Evolutionary conservation across 2,329 filamentous ascomycete species (phyloP), one percentile per base, ranked within the genome.

Genomic region (Pseudovirgaria hyperparasitica): DNA sequence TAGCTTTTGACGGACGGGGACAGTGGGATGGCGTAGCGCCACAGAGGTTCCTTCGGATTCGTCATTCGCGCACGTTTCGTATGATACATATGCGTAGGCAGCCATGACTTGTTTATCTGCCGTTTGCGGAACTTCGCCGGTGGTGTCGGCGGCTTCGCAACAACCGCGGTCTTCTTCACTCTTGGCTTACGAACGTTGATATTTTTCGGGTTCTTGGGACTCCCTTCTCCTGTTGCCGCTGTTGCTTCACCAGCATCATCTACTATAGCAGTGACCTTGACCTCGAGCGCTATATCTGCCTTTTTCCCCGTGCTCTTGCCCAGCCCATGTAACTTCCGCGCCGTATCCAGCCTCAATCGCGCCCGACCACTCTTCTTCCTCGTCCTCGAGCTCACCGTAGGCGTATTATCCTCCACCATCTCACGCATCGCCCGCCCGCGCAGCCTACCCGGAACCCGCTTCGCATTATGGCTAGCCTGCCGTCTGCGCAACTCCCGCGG

Each of bases 391-490:
- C 75, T 78, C 5, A 86, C 75, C 0, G 73, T 79, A 0, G 90
- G 86, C 0, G 87, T 93, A 37, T 94, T 94, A 46, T 96, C 87
- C 30, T 92, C 81, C 10, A 63, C 62, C 75, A 93, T 92, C 65
- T 78, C 73, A 48, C 64, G 62, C 42, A 62, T 69, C 1, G 84
- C 85, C 39, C 79, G 69, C 20, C 58, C 58, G 30, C 79, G 70
- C 45, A 96, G 57, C 35, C 84, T 63, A 46, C 76, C 78, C 3
- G 90, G 90, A 10, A 98, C 77, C 35, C 79, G 72, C 57, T 87
- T 92, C 19, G 81, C 80, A 66, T 98, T 94, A 57, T 98, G 90
- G 51, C 85, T 93, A 12, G 87, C 90, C 0, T 87, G 93, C 41
- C 90, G 69, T 37, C 90, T 67, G 38, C 90, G 67, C 67, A 98